A percentile compares a stretch with the other conserved stretches of the same genome.
Conservation (phyloP, 108 stramenopile species). For the Epithemia pelagica region DNA sequence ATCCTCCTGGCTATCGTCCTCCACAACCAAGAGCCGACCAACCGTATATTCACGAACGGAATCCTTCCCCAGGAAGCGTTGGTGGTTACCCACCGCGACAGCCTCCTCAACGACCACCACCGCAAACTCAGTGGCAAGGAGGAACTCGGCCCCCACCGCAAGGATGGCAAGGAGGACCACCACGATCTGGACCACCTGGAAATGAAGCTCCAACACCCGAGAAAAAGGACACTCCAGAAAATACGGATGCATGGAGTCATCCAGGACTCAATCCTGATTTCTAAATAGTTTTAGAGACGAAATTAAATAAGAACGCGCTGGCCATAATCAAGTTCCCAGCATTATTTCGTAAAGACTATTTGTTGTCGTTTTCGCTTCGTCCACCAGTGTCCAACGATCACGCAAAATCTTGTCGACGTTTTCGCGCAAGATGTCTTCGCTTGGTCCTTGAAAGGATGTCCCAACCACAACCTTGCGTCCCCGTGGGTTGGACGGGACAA, state of each 20-base stretch:
- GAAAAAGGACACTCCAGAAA: not conserved
- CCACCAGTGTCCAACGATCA: not conserved
- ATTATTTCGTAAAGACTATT: not conserved
- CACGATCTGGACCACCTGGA: not conserved
- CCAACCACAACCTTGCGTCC: constrained; percentile 21
- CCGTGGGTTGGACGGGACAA: constrained; percentile 7
- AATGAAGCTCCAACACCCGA: not conserved
- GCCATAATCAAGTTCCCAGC: not conserved
- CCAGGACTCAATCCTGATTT: constrained; percentile 4
- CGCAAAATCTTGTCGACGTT: not conserved
- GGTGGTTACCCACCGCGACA: not conserved
- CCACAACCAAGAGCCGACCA: constrained; percentile 2
- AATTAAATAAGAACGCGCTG: not conserved
- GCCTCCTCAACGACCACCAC: not conserved
- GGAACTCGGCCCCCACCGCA: not conserved
- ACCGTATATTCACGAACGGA: not conserved
- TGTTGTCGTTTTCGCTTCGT: not conserved
- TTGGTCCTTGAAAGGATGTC: constrained; percentile 10
- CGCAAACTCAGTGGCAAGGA: not conserved
- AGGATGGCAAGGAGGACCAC: constrained; percentile 1
- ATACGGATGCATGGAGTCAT: not conserved
- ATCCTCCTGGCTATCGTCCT: constrained; percentile 8
- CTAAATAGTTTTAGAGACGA: not conserved
- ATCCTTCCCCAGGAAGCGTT: not conserved
- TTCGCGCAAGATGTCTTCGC: not conserved